Conservation (phyloP, 148 eudicot species). For the Persicaria maculosa region DNA sequence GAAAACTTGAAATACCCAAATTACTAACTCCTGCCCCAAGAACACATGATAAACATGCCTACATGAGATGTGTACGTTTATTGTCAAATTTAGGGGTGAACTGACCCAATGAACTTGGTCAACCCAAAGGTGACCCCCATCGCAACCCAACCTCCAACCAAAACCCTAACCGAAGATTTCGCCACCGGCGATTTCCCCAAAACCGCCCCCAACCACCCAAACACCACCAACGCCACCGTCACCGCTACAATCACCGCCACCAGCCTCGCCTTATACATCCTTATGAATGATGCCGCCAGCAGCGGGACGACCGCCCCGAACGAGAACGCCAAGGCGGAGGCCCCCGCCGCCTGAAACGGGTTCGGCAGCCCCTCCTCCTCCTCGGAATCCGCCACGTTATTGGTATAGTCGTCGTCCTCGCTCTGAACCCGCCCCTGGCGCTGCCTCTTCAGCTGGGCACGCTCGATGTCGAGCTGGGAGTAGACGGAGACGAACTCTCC, state of each 20-base stretch:
- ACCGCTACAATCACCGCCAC: conserved; percentile 37
- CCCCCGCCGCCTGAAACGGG: conserved; percentile 31
- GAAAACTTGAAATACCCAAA: too few species aligned
- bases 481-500: conserved; percentile 41
- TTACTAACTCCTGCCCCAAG: neutral
- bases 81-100: neutral
- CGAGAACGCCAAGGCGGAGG: conserved; percentile 36
- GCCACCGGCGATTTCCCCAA: conserved; percentile 30
- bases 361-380: conserved; percentile 27
- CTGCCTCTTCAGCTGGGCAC: conserved; percentile 27
- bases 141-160: conserved; percentile 40
- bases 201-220: conserved; percentile 38
- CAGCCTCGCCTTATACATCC: conserved; percentile 25
- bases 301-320: conserved; percentile 35
- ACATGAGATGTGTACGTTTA: too few species aligned
- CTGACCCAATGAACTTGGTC: conserved; percentile 32
- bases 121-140: conserved; percentile 44
- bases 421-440: neutral
- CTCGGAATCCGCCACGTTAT: neutral
- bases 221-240: conserved; percentile 28
- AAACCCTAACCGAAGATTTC: conserved; percentile 30
- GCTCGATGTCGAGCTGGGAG: conserved; percentile 32
- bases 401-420: neutral
- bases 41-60: neutral
- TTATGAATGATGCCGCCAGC: conserved; percentile 30